Percentiles rank a stretch among this genome's conserved stretches.
phyloP scores from a whole-genome alignment of 192 early-diverging fungal genomes.

The Umbelopsis isabellina region DNA sequence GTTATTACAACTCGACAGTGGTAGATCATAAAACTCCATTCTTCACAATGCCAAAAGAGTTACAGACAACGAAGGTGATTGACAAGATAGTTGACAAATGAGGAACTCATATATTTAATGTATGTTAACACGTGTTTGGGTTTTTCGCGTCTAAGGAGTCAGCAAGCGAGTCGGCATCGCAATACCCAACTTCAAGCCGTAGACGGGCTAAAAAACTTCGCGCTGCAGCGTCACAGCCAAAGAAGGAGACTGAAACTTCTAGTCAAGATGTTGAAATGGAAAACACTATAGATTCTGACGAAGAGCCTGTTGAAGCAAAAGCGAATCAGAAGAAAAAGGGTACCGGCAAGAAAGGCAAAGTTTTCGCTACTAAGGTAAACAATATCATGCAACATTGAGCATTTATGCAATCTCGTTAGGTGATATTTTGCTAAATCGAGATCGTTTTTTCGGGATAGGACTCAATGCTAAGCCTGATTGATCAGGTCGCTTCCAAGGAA shows the following conservation, averaged over 20 bases:
- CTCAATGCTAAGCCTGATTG: constrained; percentile 18
- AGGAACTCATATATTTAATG: neutral
- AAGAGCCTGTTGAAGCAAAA: neutral
- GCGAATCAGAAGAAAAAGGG: constrained; percentile 7
- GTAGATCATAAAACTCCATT: neutral
- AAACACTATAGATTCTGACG: neutral
- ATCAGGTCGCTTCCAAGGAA: constrained; percentile 1
- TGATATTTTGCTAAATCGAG: neutral
- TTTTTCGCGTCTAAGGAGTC: neutral
- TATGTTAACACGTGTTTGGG: neutral
- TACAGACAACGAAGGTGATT: neutral
- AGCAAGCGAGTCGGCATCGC: neutral
- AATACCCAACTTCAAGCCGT: neutral
- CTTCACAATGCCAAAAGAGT: constrained; percentile 4
- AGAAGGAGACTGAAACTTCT: too few relatives aligned
- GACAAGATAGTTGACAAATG: neutral
- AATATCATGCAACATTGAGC: neutral
- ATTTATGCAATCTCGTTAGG: neutral
- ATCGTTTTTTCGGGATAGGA: neutral
- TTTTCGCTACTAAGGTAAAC: constrained; percentile 6
- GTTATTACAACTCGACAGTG: neutral
- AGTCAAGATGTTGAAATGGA: too few relatives aligned
- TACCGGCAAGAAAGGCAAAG: constrained; percentile 2
- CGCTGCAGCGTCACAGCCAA: neutral
- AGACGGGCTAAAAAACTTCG: constrained; percentile 9